phyloP scores from a whole-genome alignment of 73 alveolate genomes.

The Blepharisma japonicum region DNA sequence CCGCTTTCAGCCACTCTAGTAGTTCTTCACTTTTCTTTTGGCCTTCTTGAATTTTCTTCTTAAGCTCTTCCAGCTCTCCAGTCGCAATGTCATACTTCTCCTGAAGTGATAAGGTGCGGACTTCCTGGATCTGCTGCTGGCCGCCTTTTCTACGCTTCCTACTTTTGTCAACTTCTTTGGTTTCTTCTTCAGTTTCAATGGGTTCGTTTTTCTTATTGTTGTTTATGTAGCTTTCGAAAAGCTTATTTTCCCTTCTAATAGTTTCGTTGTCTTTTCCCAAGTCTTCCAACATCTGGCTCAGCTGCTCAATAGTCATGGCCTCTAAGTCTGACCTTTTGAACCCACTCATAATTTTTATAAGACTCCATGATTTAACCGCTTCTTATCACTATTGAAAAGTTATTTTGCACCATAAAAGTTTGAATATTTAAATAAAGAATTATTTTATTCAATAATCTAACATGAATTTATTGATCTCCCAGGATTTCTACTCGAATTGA shows the following conservation, averaged over 20 bases:
- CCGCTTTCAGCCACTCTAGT: constrained; percentile 76
- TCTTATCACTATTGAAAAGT: no score
- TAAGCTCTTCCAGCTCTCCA: constrained; percentile 72
- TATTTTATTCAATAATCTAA: no score
- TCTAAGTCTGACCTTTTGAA: constrained; percentile 56
- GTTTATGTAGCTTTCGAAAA: constrained; percentile 69
- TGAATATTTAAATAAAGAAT: no score
- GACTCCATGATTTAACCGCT: no score
- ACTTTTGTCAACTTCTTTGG: constrained; percentile 51
- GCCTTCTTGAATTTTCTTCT: constrained; percentile 76
- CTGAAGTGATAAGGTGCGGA: constrained; percentile 63
- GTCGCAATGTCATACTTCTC: constrained; percentile 86
- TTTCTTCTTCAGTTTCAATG: constrained; percentile 36
- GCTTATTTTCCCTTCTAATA: constrained; percentile 74
- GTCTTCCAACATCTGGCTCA: constrained; percentile 58
- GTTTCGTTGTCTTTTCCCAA: constrained; percentile 75
- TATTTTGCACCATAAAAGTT: no score
- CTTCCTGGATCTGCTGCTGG: constrained; percentile 32
- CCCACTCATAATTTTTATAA: constrained; percentile 1
- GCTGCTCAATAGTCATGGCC: constrained; percentile 69
- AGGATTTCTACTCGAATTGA: background rate
- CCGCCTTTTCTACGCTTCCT: constrained; percentile 48
- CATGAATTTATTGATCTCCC: background rate
- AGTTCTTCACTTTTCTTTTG: constrained; percentile 80
- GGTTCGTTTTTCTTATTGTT: constrained; percentile 58